Percentiles rank a stretch among this genome's conserved stretches.
Conservation (phyloP, 1,139 yeast genomes). For the Candida smagusa region DNA sequence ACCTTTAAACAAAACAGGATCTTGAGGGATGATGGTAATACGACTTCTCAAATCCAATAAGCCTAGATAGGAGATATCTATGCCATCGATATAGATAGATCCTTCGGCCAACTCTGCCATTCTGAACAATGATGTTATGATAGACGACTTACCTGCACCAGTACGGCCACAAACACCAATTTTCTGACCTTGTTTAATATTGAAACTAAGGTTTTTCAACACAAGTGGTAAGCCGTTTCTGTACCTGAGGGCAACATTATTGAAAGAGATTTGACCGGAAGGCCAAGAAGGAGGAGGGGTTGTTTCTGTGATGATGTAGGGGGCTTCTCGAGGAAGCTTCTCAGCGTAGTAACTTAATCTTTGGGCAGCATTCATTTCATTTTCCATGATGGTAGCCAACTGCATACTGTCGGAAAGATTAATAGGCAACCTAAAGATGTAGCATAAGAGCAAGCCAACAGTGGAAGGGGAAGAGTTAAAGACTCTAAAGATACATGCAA, state of each 20-base stretch:
- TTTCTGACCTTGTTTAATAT: constrained; percentile 54
- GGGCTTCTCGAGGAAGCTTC: constrained; percentile 37
- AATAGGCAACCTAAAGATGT: constrained; percentile 49
- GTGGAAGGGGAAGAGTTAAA: constrained; percentile 63
- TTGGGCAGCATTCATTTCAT: constrained; percentile 85
- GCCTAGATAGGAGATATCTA: constrained; percentile 57
- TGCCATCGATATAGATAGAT: constrained; percentile 51
- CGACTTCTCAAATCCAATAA: constrained; percentile 55
- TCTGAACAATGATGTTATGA: constrained; percentile 64
- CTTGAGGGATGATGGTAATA: constrained; percentile 72
- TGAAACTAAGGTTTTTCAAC: constrained; percentile 49
- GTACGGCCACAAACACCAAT: constrained; percentile 79
- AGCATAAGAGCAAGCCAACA: constrained; percentile 68
- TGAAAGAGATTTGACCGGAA: constrained; percentile 51
- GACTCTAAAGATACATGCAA: constrained; percentile 62
- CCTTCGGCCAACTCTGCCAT: constrained; percentile 57
- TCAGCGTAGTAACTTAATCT: constrained; percentile 68
- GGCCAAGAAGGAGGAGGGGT: constrained; percentile 52
- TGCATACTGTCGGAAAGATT: constrained; percentile 47
- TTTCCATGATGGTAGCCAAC: constrained; percentile 67
- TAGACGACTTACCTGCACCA: constrained; percentile 76
- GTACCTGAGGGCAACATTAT: constrained; percentile 61
- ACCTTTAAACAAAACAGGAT: constrained; percentile 72
- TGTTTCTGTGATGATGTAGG: constrained; percentile 41
- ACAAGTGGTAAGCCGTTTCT: constrained; percentile 76